Evolutionary conservation across 1,284 basidiomycete genomes (phyloP).

Genomic region (Inonotus hispidus): DNA sequence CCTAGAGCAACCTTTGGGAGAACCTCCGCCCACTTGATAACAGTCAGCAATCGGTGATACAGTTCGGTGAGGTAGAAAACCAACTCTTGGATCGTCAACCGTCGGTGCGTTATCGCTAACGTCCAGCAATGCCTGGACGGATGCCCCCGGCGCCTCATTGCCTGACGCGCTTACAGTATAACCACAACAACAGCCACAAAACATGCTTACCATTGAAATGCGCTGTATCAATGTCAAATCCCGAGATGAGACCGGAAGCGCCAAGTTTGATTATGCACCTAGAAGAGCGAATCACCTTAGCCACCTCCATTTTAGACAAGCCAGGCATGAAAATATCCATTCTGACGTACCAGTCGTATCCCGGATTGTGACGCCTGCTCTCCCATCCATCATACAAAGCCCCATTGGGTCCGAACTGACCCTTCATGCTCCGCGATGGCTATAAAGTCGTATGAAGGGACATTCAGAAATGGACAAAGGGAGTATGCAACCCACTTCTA

Average conservation of each 20-base stretch:
- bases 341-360: slow-evolving; percentile 77
- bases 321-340: not conserved
- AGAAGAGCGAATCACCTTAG: not conserved
- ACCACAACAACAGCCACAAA: not conserved
- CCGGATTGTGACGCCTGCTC: slow-evolving; percentile 81
- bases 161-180: slow-evolving; percentile 36
- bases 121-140: slow-evolving; percentile 61
- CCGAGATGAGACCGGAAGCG: slow-evolving; percentile 69
- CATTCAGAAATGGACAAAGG: slow-evolving; percentile 2
- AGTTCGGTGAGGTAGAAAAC: slow-evolving; percentile 23
- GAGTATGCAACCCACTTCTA: slow-evolving; percentile 49
- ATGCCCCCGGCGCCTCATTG: slow-evolving; percentile 86
- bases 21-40: slow-evolving; percentile 71
- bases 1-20: slow-evolving; percentile 73
- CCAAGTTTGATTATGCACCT: slow-evolving; percentile 93
- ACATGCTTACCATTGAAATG: slow-evolving; percentile 76
- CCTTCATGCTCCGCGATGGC: slow-evolving; percentile 81
- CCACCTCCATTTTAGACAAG: not conserved
- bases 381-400: slow-evolving; percentile 97
- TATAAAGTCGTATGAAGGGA: slow-evolving; percentile 27
- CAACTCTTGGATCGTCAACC: slow-evolving; percentile 48
- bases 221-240: slow-evolving; percentile 94
- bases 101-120: slow-evolving; percentile 39
- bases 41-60: not conserved
- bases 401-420: slow-evolving; percentile 94